Evolutionary conservation across 176 grass and related monocot species (phyloP), one percentile per base, ranked within the genome.

Genomic region (sorghum (Sorghum bicolor)): DNA sequence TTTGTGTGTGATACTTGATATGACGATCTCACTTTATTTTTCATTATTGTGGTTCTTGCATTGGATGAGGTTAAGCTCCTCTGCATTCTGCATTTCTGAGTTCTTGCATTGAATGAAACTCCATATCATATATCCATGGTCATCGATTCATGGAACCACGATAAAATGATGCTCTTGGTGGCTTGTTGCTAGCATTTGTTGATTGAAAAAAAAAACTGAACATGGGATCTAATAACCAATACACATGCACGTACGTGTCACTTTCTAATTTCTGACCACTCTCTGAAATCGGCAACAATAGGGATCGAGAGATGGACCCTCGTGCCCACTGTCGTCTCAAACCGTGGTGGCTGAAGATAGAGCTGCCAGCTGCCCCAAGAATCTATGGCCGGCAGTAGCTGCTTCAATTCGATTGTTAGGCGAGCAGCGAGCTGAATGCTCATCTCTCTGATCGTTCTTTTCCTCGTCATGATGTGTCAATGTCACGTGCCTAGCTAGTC

Each of bases 301-400:
- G 57, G 3, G 57, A 61, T 52, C 24, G 29, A 32, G 62, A 24
- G 65, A 45, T 36, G 33, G 60, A 7, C 61, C 72, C 44, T 84
- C 63, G 65, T 72, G 67, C 24, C 29, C 29, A 64, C 5, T 79
- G 34, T 71, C 66, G 25, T 71, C 66, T 79, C 20, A 31, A 10
- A 47, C 44, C 38, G 24, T 85, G 75, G 29, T 14, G 9, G 67
- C 64, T 85, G 36, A 68, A 33, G 64, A 34, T 64, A 64, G 62
- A 31, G 62, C 64, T 67, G 31, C n/a, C 57, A 61, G n/a, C n/a
- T 47, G 24, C 40, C 70, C 25, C 10, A 45, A 30, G 13, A 45
- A 12, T 45, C 37, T 12, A 28, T 72, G 55, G 55, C 55, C 11
- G 14, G n/a, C n/a, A n/a, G n/a, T n/a, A n/a, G n/a, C 25, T 19